Evolutionary conservation across 306 rosid genomes (phyloP), one percentile per base, ranked within the genome.

Genomic region (Geum urbanum): DNA sequence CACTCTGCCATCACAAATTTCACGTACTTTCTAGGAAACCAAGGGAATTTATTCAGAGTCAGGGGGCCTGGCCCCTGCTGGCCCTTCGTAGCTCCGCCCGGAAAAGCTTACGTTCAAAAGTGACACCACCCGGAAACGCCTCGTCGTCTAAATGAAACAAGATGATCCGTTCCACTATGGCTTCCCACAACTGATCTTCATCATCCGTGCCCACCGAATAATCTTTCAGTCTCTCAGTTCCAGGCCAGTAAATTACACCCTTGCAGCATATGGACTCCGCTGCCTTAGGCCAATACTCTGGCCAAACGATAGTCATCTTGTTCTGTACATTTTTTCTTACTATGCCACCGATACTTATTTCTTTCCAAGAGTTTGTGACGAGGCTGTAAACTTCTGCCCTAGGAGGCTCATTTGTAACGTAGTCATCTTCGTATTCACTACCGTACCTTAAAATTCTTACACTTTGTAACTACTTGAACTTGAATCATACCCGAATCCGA

Each of bases 401-500:
- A 16, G 35, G 56, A 51, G 47, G 32, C 16, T 9, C 51, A 4
- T 1, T 16, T 16, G 35, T 16, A 0, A 35, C 9, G 44, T 3
- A 18, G 0, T 62, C 5, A 8, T 62, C 67, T 6, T 13, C 53
- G 0, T 1, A 0, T 3, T 1, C n/a, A 12, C 53, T 5, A 12
- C 18, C 53, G 15, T 0, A 20, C 8, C 18, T 16, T 7, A 51
- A 13, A 5, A 74, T 10, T 27, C 59, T 48, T 2, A 68, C 11
- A 16, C 14, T 37, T 67, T 41, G 14, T 67, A 75, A 4, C 16
- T 61, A n/a, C 4, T 50, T 67, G 0, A 43, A 7, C 15, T n/a
- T 58, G 1, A 67, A 48, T 74, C 63, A 16, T 48, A 74, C 1
- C 78, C 73, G 18, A 56, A 74, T 14, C 78, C 78, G n/a, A 47